A percentile compares a stretch with the other conserved stretches of the same genome.
phyloP scores from a whole-genome alignment of 2,329 filamentous ascomycete genomes.

The Grosmannia huntii region DNA sequence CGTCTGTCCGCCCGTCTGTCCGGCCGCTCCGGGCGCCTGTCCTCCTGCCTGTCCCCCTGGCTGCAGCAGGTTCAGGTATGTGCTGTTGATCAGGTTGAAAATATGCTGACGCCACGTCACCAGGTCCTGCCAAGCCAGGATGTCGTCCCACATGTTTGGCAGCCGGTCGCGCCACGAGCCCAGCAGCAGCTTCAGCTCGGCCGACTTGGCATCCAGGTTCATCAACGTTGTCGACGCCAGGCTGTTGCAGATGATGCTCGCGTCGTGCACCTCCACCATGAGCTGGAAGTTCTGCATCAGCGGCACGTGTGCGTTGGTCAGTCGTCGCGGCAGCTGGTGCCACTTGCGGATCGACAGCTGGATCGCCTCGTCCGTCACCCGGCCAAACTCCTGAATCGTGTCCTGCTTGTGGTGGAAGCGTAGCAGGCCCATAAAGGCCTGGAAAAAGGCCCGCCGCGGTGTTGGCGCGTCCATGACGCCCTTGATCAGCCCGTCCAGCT shows the following conservation, averaged over 20 bases:
- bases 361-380: conserved; percentile 90
- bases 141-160: conserved; percentile 98
- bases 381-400: conserved; percentile 65
- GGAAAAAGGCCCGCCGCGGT: conserved; percentile 88
- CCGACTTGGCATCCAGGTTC: conserved; percentile 88
- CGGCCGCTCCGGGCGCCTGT: not conserved
- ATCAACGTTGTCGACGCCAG: conserved; percentile 68
- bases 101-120: conserved; percentile 99
- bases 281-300: conserved; percentile 97
- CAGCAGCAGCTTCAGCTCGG: conserved; percentile 85
- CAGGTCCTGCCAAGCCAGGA: conserved; percentile 96
- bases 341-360: conserved; percentile 96
- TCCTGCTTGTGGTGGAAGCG: conserved; percentile 90
- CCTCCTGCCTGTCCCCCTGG: conserved; percentile 20
- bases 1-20: not conserved
- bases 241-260: conserved; percentile 90
- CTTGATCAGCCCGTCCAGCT: conserved; percentile 87
- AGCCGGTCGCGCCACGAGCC: conserved; percentile 92
- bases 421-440: conserved; percentile 92
- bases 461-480: conserved; percentile 96
- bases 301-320: conserved; percentile 91
- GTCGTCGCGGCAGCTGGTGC: conserved; percentile 89
- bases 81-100: conserved; percentile 91
- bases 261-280: conserved; percentile 91
- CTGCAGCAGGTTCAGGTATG: conserved; percentile 76